Evolutionary conservation across 495 filamentous ascomycete genomes (phyloP).

Genomic region (Delitschia confertaspora): DNA sequence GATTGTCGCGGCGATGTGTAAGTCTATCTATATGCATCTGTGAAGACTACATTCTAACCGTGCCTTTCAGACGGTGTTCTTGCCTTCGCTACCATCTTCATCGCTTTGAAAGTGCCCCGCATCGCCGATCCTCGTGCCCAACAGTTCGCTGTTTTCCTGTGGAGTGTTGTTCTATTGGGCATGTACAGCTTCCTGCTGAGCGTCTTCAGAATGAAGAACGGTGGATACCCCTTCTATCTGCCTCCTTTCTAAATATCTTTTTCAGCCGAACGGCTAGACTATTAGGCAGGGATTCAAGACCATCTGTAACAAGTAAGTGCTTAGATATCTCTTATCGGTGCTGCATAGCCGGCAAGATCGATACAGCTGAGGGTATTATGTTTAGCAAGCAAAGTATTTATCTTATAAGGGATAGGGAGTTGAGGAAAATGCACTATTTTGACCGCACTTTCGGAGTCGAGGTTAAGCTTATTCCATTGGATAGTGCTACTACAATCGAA

Average conservation of each 20-base stretch:
- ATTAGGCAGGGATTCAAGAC: too few relatives aligned
- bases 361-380: too few relatives aligned
- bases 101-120: slow-evolving; percentile 84
- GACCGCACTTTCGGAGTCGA: too few relatives aligned
- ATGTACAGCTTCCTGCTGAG: slow-evolving; percentile 92
- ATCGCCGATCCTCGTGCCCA: slow-evolving; percentile 70
- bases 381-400: too few relatives aligned
- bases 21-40: slow-evolving; percentile 38
- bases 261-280: background rate
- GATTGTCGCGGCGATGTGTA: slow-evolving; percentile 92
- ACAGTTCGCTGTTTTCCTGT: slow-evolving; percentile 71
- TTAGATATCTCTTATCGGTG: too few relatives aligned
- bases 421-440: too few relatives aligned
- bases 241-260: slow-evolving; percentile 70
- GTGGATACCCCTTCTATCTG: slow-evolving; percentile 86
- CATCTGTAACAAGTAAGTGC: too few relatives aligned
- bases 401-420: too few relatives aligned
- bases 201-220: slow-evolving; percentile 90
- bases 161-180: slow-evolving; percentile 66
- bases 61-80: slow-evolving; percentile 69
- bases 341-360: too few relatives aligned
- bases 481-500: too few relatives aligned
- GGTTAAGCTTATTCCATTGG: too few relatives aligned
- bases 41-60: slow-evolving; percentile 2
- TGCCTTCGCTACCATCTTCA: slow-evolving; percentile 78